Evolutionary conservation across 2,329 filamentous ascomycete genomes (phyloP), one percentile per base, ranked within the genome.

Genomic region (Sclerotinia trifoliorum): DNA sequence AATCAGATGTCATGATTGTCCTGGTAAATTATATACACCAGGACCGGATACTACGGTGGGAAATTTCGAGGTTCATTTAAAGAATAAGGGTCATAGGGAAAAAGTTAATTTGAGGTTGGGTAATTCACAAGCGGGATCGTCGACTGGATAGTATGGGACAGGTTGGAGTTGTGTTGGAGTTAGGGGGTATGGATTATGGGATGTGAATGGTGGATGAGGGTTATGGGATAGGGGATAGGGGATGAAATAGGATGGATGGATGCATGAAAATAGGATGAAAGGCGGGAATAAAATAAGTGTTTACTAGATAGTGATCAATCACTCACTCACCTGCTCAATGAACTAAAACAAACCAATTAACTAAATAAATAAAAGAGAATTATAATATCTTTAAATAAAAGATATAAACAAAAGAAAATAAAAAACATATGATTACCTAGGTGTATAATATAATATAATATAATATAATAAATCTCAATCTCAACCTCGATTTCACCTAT

Each of bases 61-160:
- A 57, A 96, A 97, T 77, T 99, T 99, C 71, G 92, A 97, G 80
- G 88, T 96, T 1, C 95, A 99, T 80, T 83, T 98, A 61, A 92
- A 90, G 79, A 97, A 97, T 79, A 87, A 91, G 55, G 83, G 85
- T 65, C 95, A 99, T 78, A 86, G 89, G 74, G 88, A 92, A 73
- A 86, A 86, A 74, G 91, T 94, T 13, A 85, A 89, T 67, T 42
- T 67, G 11, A 70, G 71, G 35, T n/a, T 58, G 29, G 69, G 39
- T 26, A 39, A 51, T 39, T 8, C 51, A 5, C 54, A 56, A 13
- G 24, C 44, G 15, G 51, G 32, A n/a, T 44, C 21, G 17, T 44
- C 49, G 19, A 13, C 4, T 2, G 48, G 1, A 32, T 49, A 39
- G 29, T 17, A 39, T 21, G 6, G 8, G 39, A 35, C 13, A 15